phyloP scores from a whole-genome alignment of 163 green algal species.

The Prototheca cutis region DNA sequence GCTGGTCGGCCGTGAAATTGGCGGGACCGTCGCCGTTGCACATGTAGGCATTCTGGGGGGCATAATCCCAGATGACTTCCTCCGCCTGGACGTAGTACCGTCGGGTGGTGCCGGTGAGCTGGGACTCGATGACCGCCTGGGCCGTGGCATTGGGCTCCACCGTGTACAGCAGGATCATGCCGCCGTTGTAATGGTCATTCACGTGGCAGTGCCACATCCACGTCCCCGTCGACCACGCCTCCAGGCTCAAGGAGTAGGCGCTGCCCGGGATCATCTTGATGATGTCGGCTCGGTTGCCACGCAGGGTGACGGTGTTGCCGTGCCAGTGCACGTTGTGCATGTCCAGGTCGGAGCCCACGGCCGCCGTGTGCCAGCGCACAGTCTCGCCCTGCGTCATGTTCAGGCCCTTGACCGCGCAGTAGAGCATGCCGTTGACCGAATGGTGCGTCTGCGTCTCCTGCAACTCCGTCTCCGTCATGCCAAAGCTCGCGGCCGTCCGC shows the following conservation, averaged over 20 bases:
- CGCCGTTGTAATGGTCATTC: conserved; percentile 41
- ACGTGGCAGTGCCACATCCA: conserved; percentile 45
- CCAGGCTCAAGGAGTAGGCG: conserved; percentile 14
- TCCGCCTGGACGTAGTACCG: conserved; percentile 50
- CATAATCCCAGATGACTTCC: conserved; percentile 52
- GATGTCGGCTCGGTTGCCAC: conserved; percentile 17
- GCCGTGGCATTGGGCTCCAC: conserved; percentile 8
- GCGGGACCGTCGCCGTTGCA: conserved; percentile 22
- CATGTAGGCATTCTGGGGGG: conserved; percentile 28
- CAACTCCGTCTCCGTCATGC: conserved; percentile 16
- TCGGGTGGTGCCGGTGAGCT: conserved; percentile 19
- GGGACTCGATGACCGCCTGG: background rate
- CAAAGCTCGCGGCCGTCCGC: conserved; percentile 1
- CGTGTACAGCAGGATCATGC: conserved; percentile 45
- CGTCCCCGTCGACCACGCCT: conserved; percentile 22
- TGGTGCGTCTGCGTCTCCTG: conserved; percentile 41
- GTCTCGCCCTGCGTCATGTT: conserved; percentile 23
- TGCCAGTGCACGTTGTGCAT: conserved; percentile 71
- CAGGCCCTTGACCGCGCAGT: conserved; percentile 40
- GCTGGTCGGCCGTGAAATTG: conserved; percentile 15
- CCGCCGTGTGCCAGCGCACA: conserved; percentile 56
- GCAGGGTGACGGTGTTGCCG: conserved; percentile 38
- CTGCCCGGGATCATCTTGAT: conserved; percentile 25
- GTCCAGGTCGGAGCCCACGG: conserved; percentile 44
- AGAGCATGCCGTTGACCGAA: conserved; percentile 54